A percentile compares a stretch with the other conserved stretches of the same genome.
Evolutionary conservation across 2,329 filamentous ascomycete species (phyloP).

Genomic region (Zymoseptoria pseudotritici): DNA sequence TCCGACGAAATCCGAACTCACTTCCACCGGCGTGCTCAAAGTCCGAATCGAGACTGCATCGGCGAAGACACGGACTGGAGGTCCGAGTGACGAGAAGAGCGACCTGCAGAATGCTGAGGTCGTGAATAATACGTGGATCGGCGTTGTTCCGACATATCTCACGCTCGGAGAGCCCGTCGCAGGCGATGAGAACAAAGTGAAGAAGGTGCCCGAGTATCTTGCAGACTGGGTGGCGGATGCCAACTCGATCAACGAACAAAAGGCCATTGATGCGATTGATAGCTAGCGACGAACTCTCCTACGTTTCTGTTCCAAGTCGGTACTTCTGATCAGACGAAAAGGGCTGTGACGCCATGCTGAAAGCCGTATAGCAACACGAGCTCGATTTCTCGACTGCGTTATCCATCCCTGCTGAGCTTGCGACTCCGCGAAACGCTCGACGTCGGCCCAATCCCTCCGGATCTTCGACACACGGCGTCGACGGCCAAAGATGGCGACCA

Average conservation of each 20-base stretch:
- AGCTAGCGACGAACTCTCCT: slow-evolving; percentile 4
- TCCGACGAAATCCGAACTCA: slow-evolving; percentile 66
- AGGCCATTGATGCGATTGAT: slow-evolving; percentile 28
- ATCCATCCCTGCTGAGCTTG: neutral
- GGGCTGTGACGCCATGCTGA: slow-evolving; percentile 14
- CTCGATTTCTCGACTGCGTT: neutral
- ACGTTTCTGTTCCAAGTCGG: neutral
- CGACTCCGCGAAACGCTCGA: slow-evolving; percentile 13
- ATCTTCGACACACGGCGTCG: slow-evolving; percentile 4
- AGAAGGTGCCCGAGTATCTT: slow-evolving; percentile 56
- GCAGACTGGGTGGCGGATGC: slow-evolving; percentile 43
- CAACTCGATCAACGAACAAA: slow-evolving; percentile 35
- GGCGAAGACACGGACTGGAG: slow-evolving; percentile 64
- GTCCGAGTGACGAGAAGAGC: slow-evolving; percentile 54
- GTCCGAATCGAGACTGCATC: slow-evolving; percentile 64
- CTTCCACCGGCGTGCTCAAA: slow-evolving; percentile 63
- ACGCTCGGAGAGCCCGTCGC: slow-evolving; percentile 57
- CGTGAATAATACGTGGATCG: slow-evolving; percentile 49
- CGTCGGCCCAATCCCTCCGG: slow-evolving; percentile 16
- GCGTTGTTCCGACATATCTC: slow-evolving; percentile 58
- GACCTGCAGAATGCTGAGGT: slow-evolving; percentile 46
- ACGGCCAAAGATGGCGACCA: slow-evolving; percentile 20
- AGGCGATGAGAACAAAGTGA: slow-evolving; percentile 51
- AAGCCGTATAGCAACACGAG: neutral
- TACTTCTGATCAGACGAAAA: slow-evolving; percentile 7